Conservation (phyloP, 352 stramenopile genomes). For the Aphanomyces euteiches region DNA sequence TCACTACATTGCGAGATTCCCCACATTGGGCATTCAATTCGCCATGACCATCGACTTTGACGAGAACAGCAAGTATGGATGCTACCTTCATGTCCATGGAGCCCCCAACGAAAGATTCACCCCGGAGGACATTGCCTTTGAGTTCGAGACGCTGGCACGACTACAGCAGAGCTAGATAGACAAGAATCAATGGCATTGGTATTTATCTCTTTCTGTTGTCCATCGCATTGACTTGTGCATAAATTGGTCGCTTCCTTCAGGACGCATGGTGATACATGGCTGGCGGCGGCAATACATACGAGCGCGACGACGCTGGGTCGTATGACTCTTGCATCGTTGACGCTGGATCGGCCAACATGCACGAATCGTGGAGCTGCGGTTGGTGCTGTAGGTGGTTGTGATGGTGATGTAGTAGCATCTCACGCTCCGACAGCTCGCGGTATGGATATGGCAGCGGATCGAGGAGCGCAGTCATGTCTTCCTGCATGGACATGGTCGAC, state of each 20-base stretch:
- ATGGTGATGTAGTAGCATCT: not conserved
- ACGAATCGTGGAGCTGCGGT: not conserved
- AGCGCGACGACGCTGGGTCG: not conserved
- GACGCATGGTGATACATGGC: too few relatives aligned
- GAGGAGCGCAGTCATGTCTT: not conserved
- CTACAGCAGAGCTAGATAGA: not conserved
- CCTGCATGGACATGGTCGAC: not conserved
- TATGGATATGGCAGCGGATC: constrained; percentile 14
- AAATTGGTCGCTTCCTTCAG: not conserved
- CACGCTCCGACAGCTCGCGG: not conserved
- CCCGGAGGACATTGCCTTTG: not conserved
- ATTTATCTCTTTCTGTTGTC: not conserved
- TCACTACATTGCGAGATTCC: not conserved
- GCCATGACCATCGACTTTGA: too few relatives aligned
- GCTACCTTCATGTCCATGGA: too few relatives aligned
- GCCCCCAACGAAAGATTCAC: too few relatives aligned
- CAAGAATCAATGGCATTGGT: not conserved
- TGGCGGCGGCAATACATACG: too few relatives aligned
- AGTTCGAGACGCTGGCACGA: not conserved
- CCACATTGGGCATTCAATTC: not conserved
- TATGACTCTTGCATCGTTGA: not conserved
- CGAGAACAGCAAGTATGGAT: too few relatives aligned
- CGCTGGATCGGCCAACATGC: too few relatives aligned
- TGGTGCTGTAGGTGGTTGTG: not conserved
- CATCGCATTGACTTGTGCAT: not conserved